Base-by-base conservation (phyloP, 345 rosid genomes). In the Populus tremula region DNA sequence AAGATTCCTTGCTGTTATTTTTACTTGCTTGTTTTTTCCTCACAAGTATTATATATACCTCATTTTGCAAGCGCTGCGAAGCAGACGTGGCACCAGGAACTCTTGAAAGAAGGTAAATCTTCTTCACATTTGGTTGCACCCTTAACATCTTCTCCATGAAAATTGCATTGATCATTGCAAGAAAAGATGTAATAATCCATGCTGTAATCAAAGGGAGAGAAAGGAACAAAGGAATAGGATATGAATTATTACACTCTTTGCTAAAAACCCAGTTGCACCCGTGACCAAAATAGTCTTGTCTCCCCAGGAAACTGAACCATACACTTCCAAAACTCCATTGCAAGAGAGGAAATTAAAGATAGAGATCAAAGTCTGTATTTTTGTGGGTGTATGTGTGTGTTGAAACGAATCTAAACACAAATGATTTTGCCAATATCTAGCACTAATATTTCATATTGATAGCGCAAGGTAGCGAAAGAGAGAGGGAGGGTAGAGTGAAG, bases 121-220 rank as follows among this genome's bases (percentile, higher is more conserved):
- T 94, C 91, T 87, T 93, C 79, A 91, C 87, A 49, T 93, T 89
- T 43, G 97, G 97, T 75, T 94, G 98, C 59, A 91, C 86, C 76
- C 98, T 93, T 59, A 90, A 23, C 61, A 89, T 81, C 83, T 93
- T 93, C 90, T 95, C 99, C 89, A 89, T 74, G 67, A 92, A 88
- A 77, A 94, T 97, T 92, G 87, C 82, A 82, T 3, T 16, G 10
- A 41, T 41, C 36, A 10, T 18, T 17, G 16, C 1, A 56, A 43
- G 16, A 6, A 13, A 39, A 38, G 35, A 3, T 27, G 21, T 76
- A 62, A 62, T 6, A 23, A 56, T 9, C 25, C 62, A 56, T 11
- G 49, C 49, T 11, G 13, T 43, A 43, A 13, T 45, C 9, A 27
- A 36, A 62, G 8, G 45, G 35, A 21, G 7, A 39, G 16, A 21